Percentiles rank a stretch among this genome's conserved stretches.
phyloP scores from a whole-genome alignment of 2,329 filamentous ascomycete genomes.

The Paramyrothecium roridum region DNA sequence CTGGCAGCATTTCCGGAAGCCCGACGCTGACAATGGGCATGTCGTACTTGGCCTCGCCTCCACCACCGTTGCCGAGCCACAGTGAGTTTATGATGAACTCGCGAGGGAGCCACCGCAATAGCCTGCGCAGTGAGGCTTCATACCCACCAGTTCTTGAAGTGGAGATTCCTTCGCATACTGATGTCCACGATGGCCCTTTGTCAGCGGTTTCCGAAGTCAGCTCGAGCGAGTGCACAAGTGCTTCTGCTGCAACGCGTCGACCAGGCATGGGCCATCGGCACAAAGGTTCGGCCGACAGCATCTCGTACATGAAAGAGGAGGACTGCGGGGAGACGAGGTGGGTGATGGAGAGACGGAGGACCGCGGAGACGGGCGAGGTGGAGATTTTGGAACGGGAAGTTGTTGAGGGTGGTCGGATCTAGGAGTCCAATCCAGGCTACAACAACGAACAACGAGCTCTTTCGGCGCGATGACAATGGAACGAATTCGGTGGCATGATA shows the following conservation, averaged over 20 bases:
- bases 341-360: conserved; percentile 67
- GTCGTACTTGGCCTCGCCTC: conserved; percentile 22
- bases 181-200: background rate
- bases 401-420: conserved; percentile 53
- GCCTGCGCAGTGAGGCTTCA: background rate
- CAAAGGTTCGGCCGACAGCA: conserved; percentile 61
- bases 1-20: conserved; percentile 42
- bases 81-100: background rate
- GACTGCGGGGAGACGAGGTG: conserved; percentile 58
- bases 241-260: conserved; percentile 6
- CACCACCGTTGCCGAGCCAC: conserved; percentile 9
- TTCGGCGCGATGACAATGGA: too few species aligned
- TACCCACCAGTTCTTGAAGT: background rate
- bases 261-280: conserved; percentile 41
- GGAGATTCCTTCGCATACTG: background rate
- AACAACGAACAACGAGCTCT: too few species aligned
- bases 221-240: background rate
- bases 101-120: background rate
- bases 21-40: conserved; percentile 46
- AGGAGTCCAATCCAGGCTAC: conserved; percentile 3
- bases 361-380: conserved; percentile 61
- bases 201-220: conserved; percentile 7
- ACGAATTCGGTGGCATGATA: too few species aligned
- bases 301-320: conserved; percentile 67
- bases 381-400: conserved; percentile 65